A percentile compares a stretch with the other conserved stretches of the same genome.
phyloP scores from a whole-genome alignment of 805 yeast species.

The Candida arabinofermentans region DNA sequence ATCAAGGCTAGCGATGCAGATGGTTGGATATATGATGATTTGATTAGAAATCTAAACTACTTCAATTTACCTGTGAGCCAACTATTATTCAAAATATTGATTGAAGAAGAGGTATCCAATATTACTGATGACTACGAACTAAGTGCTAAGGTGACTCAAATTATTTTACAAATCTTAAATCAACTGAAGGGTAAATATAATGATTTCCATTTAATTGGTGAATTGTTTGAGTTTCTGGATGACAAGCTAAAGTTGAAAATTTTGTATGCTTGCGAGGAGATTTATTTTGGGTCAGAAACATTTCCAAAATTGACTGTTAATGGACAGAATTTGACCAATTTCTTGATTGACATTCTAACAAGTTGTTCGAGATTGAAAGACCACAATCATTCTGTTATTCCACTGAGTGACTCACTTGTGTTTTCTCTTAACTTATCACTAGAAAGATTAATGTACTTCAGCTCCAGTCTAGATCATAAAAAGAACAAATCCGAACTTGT shows the following conservation, averaged over 20 bases:
- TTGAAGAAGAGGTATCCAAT: slow-evolving; percentile 19
- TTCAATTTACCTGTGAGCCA: slow-evolving; percentile 42
- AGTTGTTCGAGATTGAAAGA: slow-evolving; percentile 38
- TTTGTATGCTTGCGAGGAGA: slow-evolving; percentile 36
- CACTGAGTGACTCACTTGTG: slow-evolving; percentile 35
- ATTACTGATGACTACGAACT: slow-evolving; percentile 10
- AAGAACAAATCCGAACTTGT: slow-evolving; percentile 9
- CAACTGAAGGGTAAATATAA: slow-evolving; percentile 9
- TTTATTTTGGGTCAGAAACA: slow-evolving; percentile 36
- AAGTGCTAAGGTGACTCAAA: slow-evolving; percentile 4
- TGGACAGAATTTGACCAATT: slow-evolving; percentile 32
- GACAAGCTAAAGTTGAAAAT: slow-evolving; percentile 29
- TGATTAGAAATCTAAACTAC: slow-evolving; percentile 30
- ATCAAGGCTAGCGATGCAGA: slow-evolving; percentile 7
- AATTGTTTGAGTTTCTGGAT: slow-evolving; percentile 37
- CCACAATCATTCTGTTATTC: slow-evolving; percentile 10
- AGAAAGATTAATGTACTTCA: slow-evolving; percentile 34
- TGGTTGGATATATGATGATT: slow-evolving; percentile 3
- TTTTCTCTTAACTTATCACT: slow-evolving; percentile 38
- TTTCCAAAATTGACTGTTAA: slow-evolving; percentile 32
- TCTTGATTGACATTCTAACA: slow-evolving; percentile 41
- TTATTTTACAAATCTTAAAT: slow-evolving; percentile 10
- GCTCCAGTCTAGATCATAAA: slow-evolving; percentile 25
- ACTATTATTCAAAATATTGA: slow-evolving; percentile 31
- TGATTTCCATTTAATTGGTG: slow-evolving; percentile 28